phyloP scores from a whole-genome alignment of 805 yeast genomes.

The Candida ascalaphidarum region DNA sequence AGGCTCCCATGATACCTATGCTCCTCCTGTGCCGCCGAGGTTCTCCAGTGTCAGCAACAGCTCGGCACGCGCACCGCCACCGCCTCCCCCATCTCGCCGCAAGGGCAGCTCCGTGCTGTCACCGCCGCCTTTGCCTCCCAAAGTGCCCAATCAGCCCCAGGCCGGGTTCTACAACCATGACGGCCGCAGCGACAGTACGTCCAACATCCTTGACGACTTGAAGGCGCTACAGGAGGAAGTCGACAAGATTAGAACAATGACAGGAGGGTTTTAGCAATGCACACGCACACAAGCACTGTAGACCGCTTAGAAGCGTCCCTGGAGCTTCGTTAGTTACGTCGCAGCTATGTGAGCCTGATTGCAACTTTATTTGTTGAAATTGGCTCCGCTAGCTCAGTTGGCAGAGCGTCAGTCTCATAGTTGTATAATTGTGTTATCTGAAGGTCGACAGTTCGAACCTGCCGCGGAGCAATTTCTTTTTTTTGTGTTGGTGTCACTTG shows the following conservation, averaged over 20 bases:
- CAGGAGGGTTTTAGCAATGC: slow-evolving; percentile 31
- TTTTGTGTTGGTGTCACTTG: no score
- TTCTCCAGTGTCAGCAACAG: slow-evolving; percentile 8
- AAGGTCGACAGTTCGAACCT: slow-evolving; percentile 42
- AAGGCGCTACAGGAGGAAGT: slow-evolving; percentile 65
- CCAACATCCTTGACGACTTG: slow-evolving; percentile 55
- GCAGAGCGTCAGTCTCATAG: no score
- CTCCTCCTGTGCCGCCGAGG: slow-evolving; percentile 16
- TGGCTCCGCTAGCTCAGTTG: no score
- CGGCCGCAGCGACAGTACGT: slow-evolving; percentile 23
- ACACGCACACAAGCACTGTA: no score
- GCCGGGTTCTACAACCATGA: slow-evolving; percentile 1
- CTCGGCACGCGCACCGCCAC: slow-evolving; percentile 18
- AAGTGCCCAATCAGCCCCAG: slow-evolving; percentile 8
- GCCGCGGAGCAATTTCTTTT: slow-evolving; percentile 29
- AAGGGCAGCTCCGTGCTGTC: slow-evolving; percentile 11
- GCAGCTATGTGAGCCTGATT: no score
- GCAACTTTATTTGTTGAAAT: no score
- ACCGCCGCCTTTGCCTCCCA: slow-evolving; percentile 21
- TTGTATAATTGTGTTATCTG: slow-evolving; percentile 22
- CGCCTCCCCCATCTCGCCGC: slow-evolving; percentile 35
- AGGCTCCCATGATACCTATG: no score
- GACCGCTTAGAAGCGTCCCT: no score
- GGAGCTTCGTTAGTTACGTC: no score
- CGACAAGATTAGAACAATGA: slow-evolving; percentile 42